phyloP scores from a whole-genome alignment of 2,329 filamentous ascomycete species.

The Aspergillus aculeatinus region DNA sequence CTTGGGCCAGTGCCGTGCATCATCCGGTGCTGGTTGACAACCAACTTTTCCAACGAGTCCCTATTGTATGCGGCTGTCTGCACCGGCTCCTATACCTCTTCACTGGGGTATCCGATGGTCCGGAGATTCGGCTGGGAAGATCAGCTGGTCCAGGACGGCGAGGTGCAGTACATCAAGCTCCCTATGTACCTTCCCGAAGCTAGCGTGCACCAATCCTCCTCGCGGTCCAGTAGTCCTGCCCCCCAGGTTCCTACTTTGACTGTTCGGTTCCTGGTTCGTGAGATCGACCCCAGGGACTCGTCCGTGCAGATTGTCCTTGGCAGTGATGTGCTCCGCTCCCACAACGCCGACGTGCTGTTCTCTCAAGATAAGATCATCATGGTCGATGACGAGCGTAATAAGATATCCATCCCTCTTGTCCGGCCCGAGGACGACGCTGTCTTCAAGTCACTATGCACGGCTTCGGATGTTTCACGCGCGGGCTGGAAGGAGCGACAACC shows the following conservation, averaged over 20 bases:
- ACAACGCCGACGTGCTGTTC: slow-evolving; percentile 87
- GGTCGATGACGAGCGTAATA: slow-evolving; percentile 81
- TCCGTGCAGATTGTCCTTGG: slow-evolving; percentile 83
- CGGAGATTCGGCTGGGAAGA: slow-evolving; percentile 70
- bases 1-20: slow-evolving; percentile 89
- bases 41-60: slow-evolving; percentile 83
- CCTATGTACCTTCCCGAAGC: slow-evolving; percentile 90
- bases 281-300: slow-evolving; percentile 51
- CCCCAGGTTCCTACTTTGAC: slow-evolving; percentile 80
- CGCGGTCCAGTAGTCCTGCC: slow-evolving; percentile 68
- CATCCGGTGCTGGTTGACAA: slow-evolving; percentile 91
- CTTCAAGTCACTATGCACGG: slow-evolving; percentile 75
- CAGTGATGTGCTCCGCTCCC: slow-evolving; percentile 79
- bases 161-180: slow-evolving; percentile 68
- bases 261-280: slow-evolving; percentile 72
- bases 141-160: slow-evolving; percentile 66
- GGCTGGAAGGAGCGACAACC: slow-evolving; percentile 6
- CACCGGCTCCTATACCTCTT: slow-evolving; percentile 84
- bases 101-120: slow-evolving; percentile 73
- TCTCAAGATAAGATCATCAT: slow-evolving; percentile 88
- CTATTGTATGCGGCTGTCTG: slow-evolving; percentile 90
- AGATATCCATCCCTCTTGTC: slow-evolving; percentile 86
- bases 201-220: slow-evolving; percentile 69
- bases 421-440: slow-evolving; percentile 80
- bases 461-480: slow-evolving; percentile 29